A percentile compares a stretch with the other conserved stretches of the same genome.
Evolutionary conservation across 441 rosid genomes (phyloP).

Genomic region (Cnidoscolus chayamansa): DNA sequence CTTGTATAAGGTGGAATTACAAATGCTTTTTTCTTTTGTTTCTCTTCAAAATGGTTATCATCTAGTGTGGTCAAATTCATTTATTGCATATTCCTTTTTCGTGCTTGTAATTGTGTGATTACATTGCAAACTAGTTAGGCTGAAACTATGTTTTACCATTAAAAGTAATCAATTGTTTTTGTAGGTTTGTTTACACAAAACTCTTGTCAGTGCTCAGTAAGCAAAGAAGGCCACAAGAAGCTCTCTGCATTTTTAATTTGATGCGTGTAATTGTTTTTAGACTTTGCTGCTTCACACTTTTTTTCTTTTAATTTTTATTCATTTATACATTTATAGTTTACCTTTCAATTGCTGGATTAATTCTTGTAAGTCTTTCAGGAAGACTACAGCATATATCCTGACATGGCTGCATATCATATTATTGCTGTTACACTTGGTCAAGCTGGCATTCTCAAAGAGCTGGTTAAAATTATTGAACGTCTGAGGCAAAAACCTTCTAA

Average conservation of each 20-base stretch:
- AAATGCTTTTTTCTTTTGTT: not conserved
- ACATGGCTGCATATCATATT: constrained; percentile 82
- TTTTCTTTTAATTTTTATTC: not conserved
- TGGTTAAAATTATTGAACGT: constrained; percentile 60
- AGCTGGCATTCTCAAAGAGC: constrained; percentile 69
- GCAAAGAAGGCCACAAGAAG: constrained; percentile 67
- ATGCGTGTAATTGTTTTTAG: constrained; percentile 63
- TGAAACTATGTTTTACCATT: not conserved
- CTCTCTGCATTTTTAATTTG: constrained; percentile 54
- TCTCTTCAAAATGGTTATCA: not conserved
- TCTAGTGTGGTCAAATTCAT: not conserved
- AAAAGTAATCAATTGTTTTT: constrained; percentile 19
- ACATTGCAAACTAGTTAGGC: not conserved
- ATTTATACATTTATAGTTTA: not conserved
- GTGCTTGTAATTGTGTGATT: not conserved
- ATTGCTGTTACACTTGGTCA: constrained; percentile 84
- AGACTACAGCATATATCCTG: constrained; percentile 74
- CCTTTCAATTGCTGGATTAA: constrained; percentile 23
- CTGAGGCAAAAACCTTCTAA: constrained; percentile 72
- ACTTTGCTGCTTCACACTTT: constrained; percentile 20
- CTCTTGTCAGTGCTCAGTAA: constrained; percentile 79
- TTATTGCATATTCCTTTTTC: not conserved
- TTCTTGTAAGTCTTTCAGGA: constrained; percentile 47
- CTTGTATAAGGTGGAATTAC: not conserved
- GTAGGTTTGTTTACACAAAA: constrained; percentile 93